phyloP scores from a whole-genome alignment of 768 basidiomycete genomes.

The Coprinellus aureogranulatus region DNA sequence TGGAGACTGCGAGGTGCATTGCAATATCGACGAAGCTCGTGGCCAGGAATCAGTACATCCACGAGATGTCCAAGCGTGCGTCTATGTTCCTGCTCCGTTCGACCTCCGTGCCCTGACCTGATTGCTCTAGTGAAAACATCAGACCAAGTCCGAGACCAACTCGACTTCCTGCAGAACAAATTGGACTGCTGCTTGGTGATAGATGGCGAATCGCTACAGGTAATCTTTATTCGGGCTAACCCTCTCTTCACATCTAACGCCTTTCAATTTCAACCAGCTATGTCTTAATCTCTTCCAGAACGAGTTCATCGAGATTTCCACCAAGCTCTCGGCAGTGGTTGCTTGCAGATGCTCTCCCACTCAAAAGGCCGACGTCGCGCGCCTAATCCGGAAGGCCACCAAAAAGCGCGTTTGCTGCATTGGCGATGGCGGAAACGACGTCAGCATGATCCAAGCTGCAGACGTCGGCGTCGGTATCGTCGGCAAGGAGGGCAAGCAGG shows the following conservation, averaged over 20 bases:
- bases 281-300: slow-evolving; percentile 87
- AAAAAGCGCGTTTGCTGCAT: slow-evolving; percentile 98
- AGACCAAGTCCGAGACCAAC: slow-evolving; percentile 78
- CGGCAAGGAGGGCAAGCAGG: slow-evolving; percentile 98
- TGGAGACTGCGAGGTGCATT: slow-evolving; percentile 97
- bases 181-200: slow-evolving; percentile 97
- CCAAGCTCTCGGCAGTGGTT: slow-evolving; percentile 93
- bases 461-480: slow-evolving; percentile 98
- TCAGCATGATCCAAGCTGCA: slow-evolving; percentile 99
- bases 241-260: background rate
- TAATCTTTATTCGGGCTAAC: slow-evolving; percentile 21
- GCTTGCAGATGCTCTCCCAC: slow-evolving; percentile 98
- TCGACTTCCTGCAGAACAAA: slow-evolving; percentile 93
- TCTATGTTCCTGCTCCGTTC: slow-evolving; percentile 11
- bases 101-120: background rate
- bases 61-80: slow-evolving; percentile 90
- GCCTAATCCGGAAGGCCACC: slow-evolving; percentile 85
- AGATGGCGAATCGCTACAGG: slow-evolving; percentile 95
- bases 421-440: slow-evolving; percentile 98
- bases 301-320: slow-evolving; percentile 95
- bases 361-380: slow-evolving; percentile 96
- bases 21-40: slow-evolving; percentile 97
- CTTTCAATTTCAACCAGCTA: slow-evolving; percentile 54
- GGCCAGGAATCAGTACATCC: slow-evolving; percentile 94
- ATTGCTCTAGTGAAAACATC: slow-evolving; percentile 69